These are phyloP conservation scores for Eimeria tenella DNA, from an alignment of 169 alveolate species.

Conservation along the genomic window DNA sequence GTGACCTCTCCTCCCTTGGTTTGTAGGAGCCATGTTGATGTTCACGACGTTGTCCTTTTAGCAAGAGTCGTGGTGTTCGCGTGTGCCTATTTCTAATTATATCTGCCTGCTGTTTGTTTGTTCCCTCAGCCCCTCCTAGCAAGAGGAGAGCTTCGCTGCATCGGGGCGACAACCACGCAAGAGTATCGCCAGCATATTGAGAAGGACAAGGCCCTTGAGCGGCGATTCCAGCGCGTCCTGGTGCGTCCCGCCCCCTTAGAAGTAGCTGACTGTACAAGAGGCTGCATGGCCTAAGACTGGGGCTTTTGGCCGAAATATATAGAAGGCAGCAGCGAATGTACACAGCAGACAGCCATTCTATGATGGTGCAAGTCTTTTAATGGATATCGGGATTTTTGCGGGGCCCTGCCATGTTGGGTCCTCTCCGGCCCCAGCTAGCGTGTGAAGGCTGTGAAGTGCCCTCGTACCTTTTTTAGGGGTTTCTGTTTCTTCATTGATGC, in stretches of 20 bases:
- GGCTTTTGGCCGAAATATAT: too few relatives aligned
- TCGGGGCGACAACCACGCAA: constrained; percentile 94
- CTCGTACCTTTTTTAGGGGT: not conserved
- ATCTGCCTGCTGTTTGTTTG: not conserved
- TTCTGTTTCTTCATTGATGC: not conserved
- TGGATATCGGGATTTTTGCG: too few relatives aligned
- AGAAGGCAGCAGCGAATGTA: too few relatives aligned
- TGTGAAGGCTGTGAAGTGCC: not conserved
- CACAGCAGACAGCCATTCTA: too few relatives aligned
- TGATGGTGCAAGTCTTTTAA: too few relatives aligned
- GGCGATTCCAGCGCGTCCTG: constrained; percentile 90
- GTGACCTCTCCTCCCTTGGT: too few relatives aligned
- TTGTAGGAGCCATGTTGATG: too few relatives aligned
- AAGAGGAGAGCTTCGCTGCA: constrained; percentile 86
- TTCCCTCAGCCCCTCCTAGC: constrained; percentile 82
- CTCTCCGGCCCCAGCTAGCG: not conserved
- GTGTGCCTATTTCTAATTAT: not conserved
- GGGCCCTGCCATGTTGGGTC: not conserved
- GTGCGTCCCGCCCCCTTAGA: not conserved
- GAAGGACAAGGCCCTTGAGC: constrained; percentile 92
- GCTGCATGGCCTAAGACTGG: too few relatives aligned
- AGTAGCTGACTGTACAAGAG: not conserved
- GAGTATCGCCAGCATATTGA: constrained; percentile 93
- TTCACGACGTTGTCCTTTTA: not conserved
- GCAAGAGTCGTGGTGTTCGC: not conserved